Percentiles rank a stretch among this genome's conserved stretches.
phyloP scores from a whole-genome alignment of 139 green algal species.

The Picochlorum sp. region DNA sequence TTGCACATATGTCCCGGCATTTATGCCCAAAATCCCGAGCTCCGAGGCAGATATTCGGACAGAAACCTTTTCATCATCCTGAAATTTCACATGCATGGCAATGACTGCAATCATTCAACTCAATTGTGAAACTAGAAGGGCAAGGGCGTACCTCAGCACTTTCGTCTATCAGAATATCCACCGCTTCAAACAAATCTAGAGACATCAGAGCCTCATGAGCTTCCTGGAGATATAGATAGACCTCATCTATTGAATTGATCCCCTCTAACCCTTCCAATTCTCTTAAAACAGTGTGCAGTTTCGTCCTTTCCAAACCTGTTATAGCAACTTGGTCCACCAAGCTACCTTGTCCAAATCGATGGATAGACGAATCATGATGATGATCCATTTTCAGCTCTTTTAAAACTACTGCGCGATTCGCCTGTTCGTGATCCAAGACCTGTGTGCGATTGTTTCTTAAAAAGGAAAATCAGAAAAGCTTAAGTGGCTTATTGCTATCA shows the following conservation, averaged over 20 bases:
- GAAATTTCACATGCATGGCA: neutral
- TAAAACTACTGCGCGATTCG: too few species aligned
- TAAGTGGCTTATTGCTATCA: too few species aligned
- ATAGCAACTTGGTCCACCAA: constrained; percentile 12
- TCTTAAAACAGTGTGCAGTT: constrained; percentile 24
- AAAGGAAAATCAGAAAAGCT: too few species aligned
- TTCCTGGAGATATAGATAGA: constrained; percentile 47
- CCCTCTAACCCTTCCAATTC: constrained; percentile 38
- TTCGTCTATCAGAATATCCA: constrained; percentile 47
- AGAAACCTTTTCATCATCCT: constrained; percentile 34
- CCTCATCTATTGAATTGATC: constrained; percentile 51
- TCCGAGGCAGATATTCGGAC: constrained; percentile 46
- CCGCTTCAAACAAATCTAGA: constrained; percentile 50
- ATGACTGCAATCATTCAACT: neutral
- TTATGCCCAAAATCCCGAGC: constrained; percentile 37
- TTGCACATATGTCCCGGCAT: constrained; percentile 56
- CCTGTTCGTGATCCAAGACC: too few species aligned
- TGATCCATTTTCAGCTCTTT: too few species aligned
- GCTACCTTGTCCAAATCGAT: neutral
- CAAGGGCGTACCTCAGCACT: constrained; percentile 3
- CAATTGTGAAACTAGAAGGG: too few species aligned
- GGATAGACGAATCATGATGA: neutral
- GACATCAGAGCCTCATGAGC: constrained; percentile 41
- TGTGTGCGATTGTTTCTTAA: too few species aligned
- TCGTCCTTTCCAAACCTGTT: constrained; percentile 29